phyloP scores from a whole-genome alignment of 345 rosid genomes.

The Boechera stricta region DNA sequence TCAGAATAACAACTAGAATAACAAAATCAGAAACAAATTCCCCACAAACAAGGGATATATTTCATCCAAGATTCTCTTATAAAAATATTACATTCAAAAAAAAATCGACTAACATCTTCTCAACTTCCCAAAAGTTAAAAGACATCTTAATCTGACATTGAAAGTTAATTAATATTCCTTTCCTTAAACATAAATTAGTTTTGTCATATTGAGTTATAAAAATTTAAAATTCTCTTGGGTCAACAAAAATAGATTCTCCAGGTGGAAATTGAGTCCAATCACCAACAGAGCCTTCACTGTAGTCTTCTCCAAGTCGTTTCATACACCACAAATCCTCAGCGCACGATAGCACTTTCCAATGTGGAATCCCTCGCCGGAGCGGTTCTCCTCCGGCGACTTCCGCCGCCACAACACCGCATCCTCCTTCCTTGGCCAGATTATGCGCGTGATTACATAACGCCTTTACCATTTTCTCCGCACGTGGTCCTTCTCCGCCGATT shows the following conservation, averaged over 20 bases:
- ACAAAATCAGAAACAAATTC: background rate
- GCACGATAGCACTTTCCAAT: conserved; percentile 79
- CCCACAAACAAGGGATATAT: background rate
- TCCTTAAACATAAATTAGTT: background rate
- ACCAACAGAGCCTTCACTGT: conserved; percentile 71
- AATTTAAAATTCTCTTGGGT: conserved; percentile 80
- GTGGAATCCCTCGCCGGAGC: conserved; percentile 69
- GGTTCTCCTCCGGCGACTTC: conserved; percentile 77
- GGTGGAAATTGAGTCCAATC: conserved; percentile 93
- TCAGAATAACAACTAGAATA: background rate
- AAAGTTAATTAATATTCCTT: conserved; percentile 14
- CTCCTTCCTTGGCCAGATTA: conserved; percentile 69
- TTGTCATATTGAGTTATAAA: background rate
- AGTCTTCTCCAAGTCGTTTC: conserved; percentile 79
- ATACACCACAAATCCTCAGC: conserved; percentile 90
- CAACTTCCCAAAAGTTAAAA: conserved; percentile 20
- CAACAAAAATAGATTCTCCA: conserved; percentile 84
- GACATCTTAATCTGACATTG: conserved; percentile 14
- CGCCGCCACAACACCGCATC: conserved; percentile 77
- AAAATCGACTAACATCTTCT: conserved; percentile 1
- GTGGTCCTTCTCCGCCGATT: conserved; percentile 83
- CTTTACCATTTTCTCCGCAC: conserved; percentile 56
- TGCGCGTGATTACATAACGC: conserved; percentile 78
- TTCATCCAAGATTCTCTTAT: conserved; percentile 3
- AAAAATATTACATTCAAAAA: conserved; percentile 17